A percentile compares a stretch with the other conserved stretches of the same genome.
Evolutionary conservation across 257 asterid species (phyloP).

Genomic region (Primulina tabacum): DNA sequence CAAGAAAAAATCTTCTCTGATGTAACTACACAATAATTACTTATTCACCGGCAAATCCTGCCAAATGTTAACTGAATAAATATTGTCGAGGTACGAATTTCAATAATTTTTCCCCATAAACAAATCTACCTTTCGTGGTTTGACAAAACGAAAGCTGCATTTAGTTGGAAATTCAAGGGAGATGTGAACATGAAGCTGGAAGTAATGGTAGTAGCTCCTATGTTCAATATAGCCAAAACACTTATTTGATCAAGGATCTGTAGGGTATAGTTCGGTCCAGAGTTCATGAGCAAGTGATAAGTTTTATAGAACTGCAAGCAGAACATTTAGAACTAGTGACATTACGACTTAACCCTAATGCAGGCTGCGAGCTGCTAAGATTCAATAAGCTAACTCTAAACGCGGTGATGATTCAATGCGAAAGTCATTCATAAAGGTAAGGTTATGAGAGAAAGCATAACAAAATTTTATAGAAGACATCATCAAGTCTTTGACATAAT

Average conservation of each 20-base stretch:
- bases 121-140: too few species aligned
- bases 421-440: too few species aligned
- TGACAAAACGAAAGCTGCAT: too few species aligned
- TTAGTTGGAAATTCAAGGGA: not conserved
- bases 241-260: not conserved
- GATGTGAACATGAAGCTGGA: constrained; percentile 5
- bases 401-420: not conserved
- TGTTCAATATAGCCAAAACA: not conserved
- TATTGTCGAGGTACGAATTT: too few species aligned
- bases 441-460: not conserved
- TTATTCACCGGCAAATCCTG: not conserved
- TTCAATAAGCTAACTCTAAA: too few species aligned
- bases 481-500: not conserved
- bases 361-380: too few species aligned
- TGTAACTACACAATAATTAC: not conserved
- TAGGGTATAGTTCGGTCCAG: not conserved
- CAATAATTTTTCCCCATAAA: not conserved
- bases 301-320: not conserved
- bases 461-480: not conserved
- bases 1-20: not conserved
- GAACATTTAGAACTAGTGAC: not conserved
- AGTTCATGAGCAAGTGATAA: not conserved
- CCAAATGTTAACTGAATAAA: not conserved
- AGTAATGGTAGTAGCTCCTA: not conserved
- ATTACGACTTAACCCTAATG: not conserved